Conservation (phyloP, 257 asterid genomes). For the Linderniella brevidens region DNA sequence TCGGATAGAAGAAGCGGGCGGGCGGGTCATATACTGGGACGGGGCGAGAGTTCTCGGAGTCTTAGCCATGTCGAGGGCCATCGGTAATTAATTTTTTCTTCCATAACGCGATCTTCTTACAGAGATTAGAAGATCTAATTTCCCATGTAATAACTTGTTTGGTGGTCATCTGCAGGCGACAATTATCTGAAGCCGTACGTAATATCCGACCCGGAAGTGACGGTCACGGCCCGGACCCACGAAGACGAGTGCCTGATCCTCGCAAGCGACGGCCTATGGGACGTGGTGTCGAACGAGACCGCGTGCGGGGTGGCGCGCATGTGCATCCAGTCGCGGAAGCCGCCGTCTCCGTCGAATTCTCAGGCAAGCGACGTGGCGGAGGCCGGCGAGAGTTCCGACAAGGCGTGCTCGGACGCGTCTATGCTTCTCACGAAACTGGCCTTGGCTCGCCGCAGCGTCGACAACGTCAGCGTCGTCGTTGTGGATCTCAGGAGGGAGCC, state of each 20-base stretch:
- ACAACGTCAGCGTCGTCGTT: slow-evolving; percentile 78
- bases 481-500: slow-evolving; percentile 45
- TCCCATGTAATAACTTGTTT: not conserved
- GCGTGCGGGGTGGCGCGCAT: slow-evolving; percentile 90
- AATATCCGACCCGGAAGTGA: slow-evolving; percentile 82
- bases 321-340: slow-evolving; percentile 49
- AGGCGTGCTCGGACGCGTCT: slow-evolving; percentile 87
- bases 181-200: slow-evolving; percentile 79
- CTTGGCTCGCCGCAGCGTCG: slow-evolving; percentile 70
- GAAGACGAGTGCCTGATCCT: slow-evolving; percentile 73
- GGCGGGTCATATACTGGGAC: slow-evolving; percentile 91
- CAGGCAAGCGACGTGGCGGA: slow-evolving; percentile 28
- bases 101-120: not conserved
- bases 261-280: slow-evolving; percentile 93
- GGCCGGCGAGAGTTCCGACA: slow-evolving; percentile 52
- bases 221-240: slow-evolving; percentile 33
- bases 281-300: slow-evolving; percentile 76
- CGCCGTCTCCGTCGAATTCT: slow-evolving; percentile 34
- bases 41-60: slow-evolving; percentile 84
- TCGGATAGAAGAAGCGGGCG: slow-evolving; percentile 84
- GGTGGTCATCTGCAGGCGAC: slow-evolving; percentile 33
- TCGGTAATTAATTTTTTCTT: slow-evolving; percentile 30
- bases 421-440: slow-evolving; percentile 82
- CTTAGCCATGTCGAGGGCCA: slow-evolving; percentile 81
- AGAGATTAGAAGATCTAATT: not conserved